Conservation (phyloP, 1,284 basidiomycete genomes). For the Neonothopanus nambi region DNA sequence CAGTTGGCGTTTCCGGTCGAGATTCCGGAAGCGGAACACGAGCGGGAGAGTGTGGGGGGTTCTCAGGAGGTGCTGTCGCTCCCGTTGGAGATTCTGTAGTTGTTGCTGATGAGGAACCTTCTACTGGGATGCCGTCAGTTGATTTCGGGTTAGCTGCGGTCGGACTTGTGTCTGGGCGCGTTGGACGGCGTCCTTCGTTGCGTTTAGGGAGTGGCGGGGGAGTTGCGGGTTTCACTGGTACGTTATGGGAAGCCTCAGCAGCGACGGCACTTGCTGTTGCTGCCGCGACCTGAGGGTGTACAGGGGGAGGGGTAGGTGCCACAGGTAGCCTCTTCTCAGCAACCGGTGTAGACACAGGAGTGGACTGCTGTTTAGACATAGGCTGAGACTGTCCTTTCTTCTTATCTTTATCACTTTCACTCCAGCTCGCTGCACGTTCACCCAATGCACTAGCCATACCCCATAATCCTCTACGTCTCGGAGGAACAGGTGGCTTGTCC, state of each 20-base stretch:
- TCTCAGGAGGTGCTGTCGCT: background rate
- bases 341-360: background rate
- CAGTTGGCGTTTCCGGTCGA: slow-evolving; percentile 38
- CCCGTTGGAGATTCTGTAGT: no score
- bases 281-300: slow-evolving; percentile 31
- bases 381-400: slow-evolving; percentile 24
- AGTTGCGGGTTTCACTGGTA: slow-evolving; percentile 24
- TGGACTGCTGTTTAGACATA: background rate
- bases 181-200: slow-evolving; percentile 31
- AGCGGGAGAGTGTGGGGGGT: slow-evolving; percentile 15
- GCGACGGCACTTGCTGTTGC: slow-evolving; percentile 3
- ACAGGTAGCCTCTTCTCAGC: slow-evolving; percentile 7
- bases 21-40: slow-evolving; percentile 47
- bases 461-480: slow-evolving; percentile 54
- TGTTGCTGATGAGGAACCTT: background rate
- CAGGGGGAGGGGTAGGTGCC: slow-evolving; percentile 32
- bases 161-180: slow-evolving; percentile 1
- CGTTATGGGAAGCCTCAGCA: slow-evolving; percentile 7
- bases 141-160: slow-evolving; percentile 2
- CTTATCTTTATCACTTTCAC: slow-evolving; percentile 40
- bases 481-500: slow-evolving; percentile 50
- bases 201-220: slow-evolving; percentile 35
- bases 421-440: slow-evolving; percentile 55
- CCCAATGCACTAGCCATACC: slow-evolving; percentile 56
- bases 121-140: background rate